Evolutionary conservation across 176 grass and related monocot genomes (phyloP).

Genomic region (Zizania latifolia): DNA sequence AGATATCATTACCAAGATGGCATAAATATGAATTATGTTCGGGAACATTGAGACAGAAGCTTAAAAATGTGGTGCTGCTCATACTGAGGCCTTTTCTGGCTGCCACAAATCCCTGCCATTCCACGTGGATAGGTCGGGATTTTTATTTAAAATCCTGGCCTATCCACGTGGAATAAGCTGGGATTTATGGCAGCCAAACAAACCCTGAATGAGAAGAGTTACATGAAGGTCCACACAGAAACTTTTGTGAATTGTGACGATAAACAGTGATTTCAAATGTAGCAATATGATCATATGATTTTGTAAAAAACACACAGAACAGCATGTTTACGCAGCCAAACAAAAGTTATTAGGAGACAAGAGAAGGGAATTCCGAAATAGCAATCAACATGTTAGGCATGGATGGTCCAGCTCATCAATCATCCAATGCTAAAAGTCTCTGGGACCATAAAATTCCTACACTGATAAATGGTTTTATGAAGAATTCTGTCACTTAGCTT

Average conservation of each 20-base stretch:
- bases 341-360: constrained; percentile 14
- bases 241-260: neutral
- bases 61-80: neutral
- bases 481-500: constrained; percentile 12
- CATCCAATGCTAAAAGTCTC: constrained; percentile 5
- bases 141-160: too few species aligned
- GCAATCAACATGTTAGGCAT: constrained; percentile 6
- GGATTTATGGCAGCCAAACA: too few species aligned
- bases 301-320: neutral
- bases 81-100: too few species aligned
- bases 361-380: neutral
- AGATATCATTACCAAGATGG: neutral
- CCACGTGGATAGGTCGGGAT: too few species aligned
- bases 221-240: neutral
- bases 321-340: neutral
- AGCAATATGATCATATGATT: neutral
- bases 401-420: constrained; percentile 16
- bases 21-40: neutral
- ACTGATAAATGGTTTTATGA: neutral
- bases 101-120: too few species aligned
- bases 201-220: too few species aligned
- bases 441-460: neutral
- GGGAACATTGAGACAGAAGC: neutral
- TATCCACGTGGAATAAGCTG: too few species aligned
- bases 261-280: neutral